Evolutionary conservation across 2,329 filamentous ascomycete genomes (phyloP).

Genomic region (Neonectria punicea): DNA sequence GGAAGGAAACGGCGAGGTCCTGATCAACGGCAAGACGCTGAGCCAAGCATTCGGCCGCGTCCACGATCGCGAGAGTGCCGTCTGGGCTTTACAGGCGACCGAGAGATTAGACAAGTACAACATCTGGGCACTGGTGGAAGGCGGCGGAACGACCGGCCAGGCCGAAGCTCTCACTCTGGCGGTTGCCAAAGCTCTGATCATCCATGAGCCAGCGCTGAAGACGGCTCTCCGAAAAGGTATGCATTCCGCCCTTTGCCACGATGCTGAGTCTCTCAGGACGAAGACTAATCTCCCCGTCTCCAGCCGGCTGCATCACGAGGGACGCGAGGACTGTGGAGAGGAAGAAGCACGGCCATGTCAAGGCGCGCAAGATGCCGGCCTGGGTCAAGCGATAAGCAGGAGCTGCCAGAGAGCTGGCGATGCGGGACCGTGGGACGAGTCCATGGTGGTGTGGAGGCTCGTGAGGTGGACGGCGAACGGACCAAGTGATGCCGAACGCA

Average conservation of each 20-base stretch:
- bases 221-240: constrained; percentile 87
- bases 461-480: constrained; percentile 33
- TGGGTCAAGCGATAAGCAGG: constrained; percentile 85
- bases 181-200: constrained; percentile 85
- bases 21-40: constrained; percentile 91
- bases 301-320: constrained; percentile 92
- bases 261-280: constrained; percentile 23
- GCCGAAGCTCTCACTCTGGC: constrained; percentile 94
- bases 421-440: constrained; percentile 29
- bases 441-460: constrained; percentile 28
- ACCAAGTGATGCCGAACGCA: constrained; percentile 21
- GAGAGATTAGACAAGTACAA: constrained; percentile 95
- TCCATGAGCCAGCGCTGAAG: constrained; percentile 94
- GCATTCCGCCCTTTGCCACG: constrained; percentile 45
- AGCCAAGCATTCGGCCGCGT: constrained; percentile 84
- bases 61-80: constrained; percentile 92
- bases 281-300: constrained; percentile 55
- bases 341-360: constrained; percentile 96
- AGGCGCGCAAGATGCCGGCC: constrained; percentile 96
- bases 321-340: constrained; percentile 94
- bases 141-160: constrained; percentile 93
- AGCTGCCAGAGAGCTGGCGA: constrained; percentile 20
- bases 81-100: constrained; percentile 89
- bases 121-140: constrained; percentile 84
- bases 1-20: constrained; percentile 89